Evolutionary conservation across 257 asterid species (phyloP).

Genomic region (Orobanche coerulescens): DNA sequence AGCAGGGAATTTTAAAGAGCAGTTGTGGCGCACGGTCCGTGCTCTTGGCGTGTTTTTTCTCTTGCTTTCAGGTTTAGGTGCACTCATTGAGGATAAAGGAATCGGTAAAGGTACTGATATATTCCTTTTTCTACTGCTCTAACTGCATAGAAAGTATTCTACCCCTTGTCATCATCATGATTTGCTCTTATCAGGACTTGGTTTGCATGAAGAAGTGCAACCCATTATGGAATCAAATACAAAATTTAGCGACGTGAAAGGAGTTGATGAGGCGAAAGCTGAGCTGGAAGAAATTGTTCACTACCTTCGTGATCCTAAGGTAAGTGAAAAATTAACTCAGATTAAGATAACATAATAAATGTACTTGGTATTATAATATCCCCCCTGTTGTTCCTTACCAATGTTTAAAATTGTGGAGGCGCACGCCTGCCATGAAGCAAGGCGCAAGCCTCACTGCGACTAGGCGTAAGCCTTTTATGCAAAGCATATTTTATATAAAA

Average conservation of each 20-base stretch:
- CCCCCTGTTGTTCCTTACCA: no score
- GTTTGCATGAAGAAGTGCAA: conserved; percentile 83
- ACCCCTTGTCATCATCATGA: background rate
- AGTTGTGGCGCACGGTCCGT: conserved; percentile 88
- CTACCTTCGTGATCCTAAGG: conserved; percentile 99
- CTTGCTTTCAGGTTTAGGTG: conserved; percentile 72
- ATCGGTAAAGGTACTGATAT: conserved; percentile 67
- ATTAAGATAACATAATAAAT: no score
- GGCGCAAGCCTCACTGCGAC: no score
- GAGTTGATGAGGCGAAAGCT: conserved; percentile 94
- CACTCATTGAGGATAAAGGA: conserved; percentile 88
- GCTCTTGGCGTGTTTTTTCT: conserved; percentile 72
- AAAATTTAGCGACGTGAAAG: conserved; percentile 85
- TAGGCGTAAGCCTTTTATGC: no score
- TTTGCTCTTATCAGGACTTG: conserved; percentile 48
- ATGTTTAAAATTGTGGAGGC: no score
- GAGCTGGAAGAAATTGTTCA: conserved; percentile 96
- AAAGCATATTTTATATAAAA: no score
- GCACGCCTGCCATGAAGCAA: no score
- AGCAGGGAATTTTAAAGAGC: conserved; percentile 81
- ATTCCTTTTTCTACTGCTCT: conserved; percentile 8
- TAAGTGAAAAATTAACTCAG: no score
- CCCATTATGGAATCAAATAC: conserved; percentile 79
- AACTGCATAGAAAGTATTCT: background rate
- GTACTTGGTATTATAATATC: no score